Evolutionary conservation across 225 moss, liverwort and hornwort species (phyloP).

Genomic region (Ulota crispa): DNA sequence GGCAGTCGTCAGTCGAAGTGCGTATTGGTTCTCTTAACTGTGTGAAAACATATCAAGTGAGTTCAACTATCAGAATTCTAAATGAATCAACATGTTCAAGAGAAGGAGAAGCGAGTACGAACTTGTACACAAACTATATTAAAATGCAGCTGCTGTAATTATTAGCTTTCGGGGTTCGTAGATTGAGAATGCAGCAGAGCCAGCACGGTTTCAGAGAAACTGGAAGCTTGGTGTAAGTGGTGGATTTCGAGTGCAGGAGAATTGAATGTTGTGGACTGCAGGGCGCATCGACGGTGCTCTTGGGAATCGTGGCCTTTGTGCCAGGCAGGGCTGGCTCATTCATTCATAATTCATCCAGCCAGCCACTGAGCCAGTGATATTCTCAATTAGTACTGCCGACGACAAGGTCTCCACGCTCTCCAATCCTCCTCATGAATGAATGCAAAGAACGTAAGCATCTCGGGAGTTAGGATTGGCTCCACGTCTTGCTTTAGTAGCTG

Average conservation of each 20-base stretch:
- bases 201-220: neutral
- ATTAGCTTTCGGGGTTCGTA: neutral
- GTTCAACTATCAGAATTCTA: neutral
- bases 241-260: neutral
- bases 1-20: too few species aligned
- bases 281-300: neutral
- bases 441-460: neutral
- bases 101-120: neutral
- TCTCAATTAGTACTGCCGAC: neutral
- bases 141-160: neutral
- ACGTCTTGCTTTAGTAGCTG: neutral
- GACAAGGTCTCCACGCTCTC: neutral
- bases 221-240: neutral
- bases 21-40: neutral
- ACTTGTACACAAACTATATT: neutral
- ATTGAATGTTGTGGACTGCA: neutral
- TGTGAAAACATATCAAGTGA: neutral
- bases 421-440: neutral
- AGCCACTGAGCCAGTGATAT: neutral
- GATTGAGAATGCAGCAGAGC: neutral
- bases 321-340: neutral
- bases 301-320: neutral
- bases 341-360: neutral
- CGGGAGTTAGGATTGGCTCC: neutral
- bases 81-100: neutral